Conservation (phyloP, 164 flowering plant genomes). For the Vitis rotundifolia region DNA sequence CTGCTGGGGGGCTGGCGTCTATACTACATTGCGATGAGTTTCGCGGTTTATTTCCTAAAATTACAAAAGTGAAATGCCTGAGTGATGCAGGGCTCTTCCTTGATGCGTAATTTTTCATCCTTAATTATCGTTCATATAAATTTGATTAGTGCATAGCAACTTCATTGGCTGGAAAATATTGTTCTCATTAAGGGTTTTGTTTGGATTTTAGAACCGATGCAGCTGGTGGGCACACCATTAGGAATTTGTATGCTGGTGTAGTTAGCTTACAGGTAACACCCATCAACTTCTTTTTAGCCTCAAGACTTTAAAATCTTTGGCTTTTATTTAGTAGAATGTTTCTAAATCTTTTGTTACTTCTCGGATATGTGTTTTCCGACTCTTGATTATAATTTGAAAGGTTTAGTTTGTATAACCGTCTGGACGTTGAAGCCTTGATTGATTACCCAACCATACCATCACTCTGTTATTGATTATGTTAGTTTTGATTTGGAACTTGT, state of each 20-base stretch:
- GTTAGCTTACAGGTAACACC: constrained; percentile 68
- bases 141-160: background rate
- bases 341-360: too few species aligned
- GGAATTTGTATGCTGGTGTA: constrained; percentile 64
- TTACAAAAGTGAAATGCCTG: constrained; percentile 84
- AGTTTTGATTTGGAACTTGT: background rate
- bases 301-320: too few species aligned
- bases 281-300: constrained; percentile 3
- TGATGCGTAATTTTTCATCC: constrained; percentile 58
- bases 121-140: background rate
- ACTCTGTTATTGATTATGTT: background rate
- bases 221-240: constrained; percentile 66
- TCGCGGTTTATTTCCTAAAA: constrained; percentile 48
- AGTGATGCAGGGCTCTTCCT: constrained; percentile 93
- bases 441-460: too few species aligned
- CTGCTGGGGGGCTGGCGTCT: constrained; percentile 94
- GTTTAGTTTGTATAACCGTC: background rate
- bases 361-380: too few species aligned
- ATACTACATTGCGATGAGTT: constrained; percentile 93
- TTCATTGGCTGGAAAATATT: background rate
- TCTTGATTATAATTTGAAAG: background rate
- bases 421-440: too few species aligned
- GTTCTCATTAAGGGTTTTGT: background rate
- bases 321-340: too few species aligned
- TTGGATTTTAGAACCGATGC: constrained; percentile 57